Evolutionary conservation across 2,329 filamentous ascomycete species (phyloP).

Genomic region (Thermoascus crustaceus): DNA sequence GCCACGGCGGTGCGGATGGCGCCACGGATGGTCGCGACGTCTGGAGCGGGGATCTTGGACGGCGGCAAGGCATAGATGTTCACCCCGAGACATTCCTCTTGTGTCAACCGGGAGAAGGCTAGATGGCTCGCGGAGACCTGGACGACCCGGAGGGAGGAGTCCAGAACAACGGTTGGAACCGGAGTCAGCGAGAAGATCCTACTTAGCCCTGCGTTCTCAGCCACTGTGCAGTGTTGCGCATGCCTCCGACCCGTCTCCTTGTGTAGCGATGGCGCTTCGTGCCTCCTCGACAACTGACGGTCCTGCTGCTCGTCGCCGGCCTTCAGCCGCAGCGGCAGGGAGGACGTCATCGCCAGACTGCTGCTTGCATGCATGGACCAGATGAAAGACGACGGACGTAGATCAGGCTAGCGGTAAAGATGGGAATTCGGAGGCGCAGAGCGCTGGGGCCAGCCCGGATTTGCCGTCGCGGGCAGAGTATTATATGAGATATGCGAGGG

Average conservation of each 20-base stretch:
- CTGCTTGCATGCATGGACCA: no score
- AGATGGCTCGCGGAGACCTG: constrained; percentile 40
- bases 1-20: constrained; percentile 31
- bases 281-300: neutral
- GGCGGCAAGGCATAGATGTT: constrained; percentile 35
- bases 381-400: no score
- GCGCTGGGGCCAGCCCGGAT: no score
- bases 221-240: no score
- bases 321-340: neutral
- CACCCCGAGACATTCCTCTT: constrained; percentile 28
- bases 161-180: constrained; percentile 31
- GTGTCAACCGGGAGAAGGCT: constrained; percentile 21
- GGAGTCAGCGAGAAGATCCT: constrained; percentile 22
- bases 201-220: no score
- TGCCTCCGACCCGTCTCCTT: neutral
- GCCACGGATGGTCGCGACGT: constrained; percentile 28
- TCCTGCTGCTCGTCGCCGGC: neutral
- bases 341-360: constrained; percentile 2
- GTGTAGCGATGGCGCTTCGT: neutral
- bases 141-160: constrained; percentile 27
- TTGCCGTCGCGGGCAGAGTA: no score
- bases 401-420: no score
- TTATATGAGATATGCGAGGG: no score
- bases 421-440: no score
- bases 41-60: constrained; percentile 24